phyloP scores from a whole-genome alignment of 768 basidiomycete genomes.

The Leccinellum luteum region DNA sequence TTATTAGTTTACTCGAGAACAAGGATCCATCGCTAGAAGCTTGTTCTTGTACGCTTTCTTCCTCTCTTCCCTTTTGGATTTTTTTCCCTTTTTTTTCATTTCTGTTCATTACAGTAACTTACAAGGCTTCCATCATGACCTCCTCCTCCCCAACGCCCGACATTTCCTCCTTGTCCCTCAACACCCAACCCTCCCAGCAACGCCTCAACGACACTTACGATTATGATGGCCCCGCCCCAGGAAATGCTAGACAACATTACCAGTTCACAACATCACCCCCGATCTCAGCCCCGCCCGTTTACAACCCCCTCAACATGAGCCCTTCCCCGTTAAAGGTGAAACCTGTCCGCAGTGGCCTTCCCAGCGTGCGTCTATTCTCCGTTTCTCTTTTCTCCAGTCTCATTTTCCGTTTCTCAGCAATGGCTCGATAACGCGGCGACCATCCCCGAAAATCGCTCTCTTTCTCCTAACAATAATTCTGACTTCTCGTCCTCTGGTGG shows the following conservation, averaged over 20 bases:
- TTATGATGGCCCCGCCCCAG: slow-evolving; percentile 61
- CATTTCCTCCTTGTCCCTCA: slow-evolving; percentile 73
- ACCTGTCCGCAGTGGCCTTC: slow-evolving; percentile 64
- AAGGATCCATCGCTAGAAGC: slow-evolving; percentile 10
- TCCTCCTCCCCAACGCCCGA: slow-evolving; percentile 72
- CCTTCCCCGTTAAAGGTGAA: slow-evolving; percentile 78
- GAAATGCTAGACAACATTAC: slow-evolving; percentile 56
- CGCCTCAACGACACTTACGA: slow-evolving; percentile 86
- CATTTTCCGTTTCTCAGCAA: slow-evolving; percentile 53
- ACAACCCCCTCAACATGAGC: slow-evolving; percentile 51
- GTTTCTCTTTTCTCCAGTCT: slow-evolving; percentile 23
- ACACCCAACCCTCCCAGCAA: slow-evolving; percentile 60
- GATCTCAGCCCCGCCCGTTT: slow-evolving; percentile 52
- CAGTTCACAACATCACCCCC: slow-evolving; percentile 65
- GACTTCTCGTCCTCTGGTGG: slow-evolving; percentile 87
- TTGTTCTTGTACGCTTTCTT: slow-evolving; percentile 21
- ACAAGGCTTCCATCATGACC: slow-evolving; percentile 57
- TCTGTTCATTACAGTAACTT: slow-evolving; percentile 22
- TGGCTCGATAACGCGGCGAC: slow-evolving; percentile 68
- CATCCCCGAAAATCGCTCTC: slow-evolving; percentile 67
- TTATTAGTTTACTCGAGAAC: slow-evolving; percentile 16
- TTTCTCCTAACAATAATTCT: slow-evolving; percentile 84
- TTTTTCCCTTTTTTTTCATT: slow-evolving; percentile 28
- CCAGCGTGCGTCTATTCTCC: slow-evolving; percentile 53
- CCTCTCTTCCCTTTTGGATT: slow-evolving; percentile 26